Base-by-base conservation (phyloP, 2,329 filamentous ascomycete species). In the Paracoccidioides lutzii region DNA sequence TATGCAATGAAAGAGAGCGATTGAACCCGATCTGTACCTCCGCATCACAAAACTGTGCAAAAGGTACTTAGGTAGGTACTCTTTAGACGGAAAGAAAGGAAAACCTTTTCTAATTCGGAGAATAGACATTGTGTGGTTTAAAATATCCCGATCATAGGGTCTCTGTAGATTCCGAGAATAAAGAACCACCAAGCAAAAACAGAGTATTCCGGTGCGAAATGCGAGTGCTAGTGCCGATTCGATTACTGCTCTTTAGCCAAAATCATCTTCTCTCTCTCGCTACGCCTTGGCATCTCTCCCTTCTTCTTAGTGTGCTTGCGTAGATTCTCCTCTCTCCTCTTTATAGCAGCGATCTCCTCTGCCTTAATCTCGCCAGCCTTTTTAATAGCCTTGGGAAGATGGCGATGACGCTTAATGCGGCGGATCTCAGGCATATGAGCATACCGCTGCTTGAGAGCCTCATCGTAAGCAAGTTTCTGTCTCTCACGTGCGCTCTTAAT, bases 371-470 rank as follows among this genome's bases (percentile, higher is more conserved):
- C 87, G 51, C 80, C 83, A 3, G 91, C 91, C 81, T 96, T 97
- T 84, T 95, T 96, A 62, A 97, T 83, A 56, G 90, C 83, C 77
- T 90, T 88, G 22, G 93, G 93, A 59, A 96, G 75, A 73, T 97
- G 93, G 59, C 93, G 82, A 72, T 98, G 93, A 53, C 90, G 81
- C 65, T 85, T 85, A 70, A 98, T 98, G 55, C 94, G 82, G 64
- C 83, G 82, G 63, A 98, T 87, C 73, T 98, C 91, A 52, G 93
- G 93, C 90, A 98, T 96, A 71, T 98, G 93, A 60, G 83, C 81
- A 74, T 90, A 98, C 60, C 90, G 78, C 65, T 88, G 78, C 65
- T 88, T 82, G 57, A 98, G 76, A 9, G 90, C 85, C 55, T 88
- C 82, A 67, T 95, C 91, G 70, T 97, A 97, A 71, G 97, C 90